A percentile compares a stretch with the other conserved stretches of the same genome.
Evolutionary conservation across 1,139 yeast genomes (phyloP).

Genomic region (Debaryomycetaceae sp.): DNA sequence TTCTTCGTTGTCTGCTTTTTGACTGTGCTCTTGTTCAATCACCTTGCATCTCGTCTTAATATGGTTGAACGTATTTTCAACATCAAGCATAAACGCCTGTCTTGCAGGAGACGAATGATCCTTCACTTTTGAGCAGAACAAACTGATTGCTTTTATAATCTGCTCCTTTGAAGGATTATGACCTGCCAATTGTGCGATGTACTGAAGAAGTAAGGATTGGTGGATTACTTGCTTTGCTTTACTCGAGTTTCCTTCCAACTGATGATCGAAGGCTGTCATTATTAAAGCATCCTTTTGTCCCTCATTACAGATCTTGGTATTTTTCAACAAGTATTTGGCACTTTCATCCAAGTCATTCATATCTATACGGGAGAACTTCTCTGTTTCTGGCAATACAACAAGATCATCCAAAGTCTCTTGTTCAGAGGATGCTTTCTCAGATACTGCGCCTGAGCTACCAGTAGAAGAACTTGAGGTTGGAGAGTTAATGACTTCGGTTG

Average conservation of each 20-base stretch:
- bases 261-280: slow-evolving; percentile 88
- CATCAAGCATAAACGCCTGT: slow-evolving; percentile 69
- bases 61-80: slow-evolving; percentile 65
- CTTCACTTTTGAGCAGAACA: slow-evolving; percentile 66
- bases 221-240: slow-evolving; percentile 64
- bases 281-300: slow-evolving; percentile 88
- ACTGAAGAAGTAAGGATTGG: slow-evolving; percentile 79
- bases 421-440: slow-evolving; percentile 13
- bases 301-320: slow-evolving; percentile 70
- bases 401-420: slow-evolving; percentile 33
- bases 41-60: slow-evolving; percentile 71
- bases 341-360: slow-evolving; percentile 44
- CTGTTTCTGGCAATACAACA: slow-evolving; percentile 53
- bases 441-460: slow-evolving; percentile 5
- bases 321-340: slow-evolving; percentile 51
- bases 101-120: slow-evolving; percentile 56
- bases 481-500: slow-evolving; percentile 28
- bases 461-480: slow-evolving; percentile 9
- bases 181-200: slow-evolving; percentile 61
- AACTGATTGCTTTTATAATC: slow-evolving; percentile 53
- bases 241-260: slow-evolving; percentile 56
- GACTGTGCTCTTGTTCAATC: slow-evolving; percentile 41
- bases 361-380: slow-evolving; percentile 58
- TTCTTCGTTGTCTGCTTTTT: slow-evolving; percentile 34
- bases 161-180: slow-evolving; percentile 29